Evolutionary conservation across 768 basidiomycete genomes (phyloP).

Genomic region (Saitozyma sp.): DNA sequence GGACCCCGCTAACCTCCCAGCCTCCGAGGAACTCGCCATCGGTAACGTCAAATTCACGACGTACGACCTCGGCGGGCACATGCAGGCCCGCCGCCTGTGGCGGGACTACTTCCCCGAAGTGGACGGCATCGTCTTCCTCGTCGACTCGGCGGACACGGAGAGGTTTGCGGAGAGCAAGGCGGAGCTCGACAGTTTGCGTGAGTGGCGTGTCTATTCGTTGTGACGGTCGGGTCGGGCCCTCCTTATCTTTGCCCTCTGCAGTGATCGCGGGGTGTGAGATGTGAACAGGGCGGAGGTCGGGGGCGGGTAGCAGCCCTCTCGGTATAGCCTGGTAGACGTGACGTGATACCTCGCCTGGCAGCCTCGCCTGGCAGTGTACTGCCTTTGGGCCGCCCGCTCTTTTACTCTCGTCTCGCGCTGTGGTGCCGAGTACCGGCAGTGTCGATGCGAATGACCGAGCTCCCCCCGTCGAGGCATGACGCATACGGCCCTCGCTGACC

Average conservation of each 20-base stretch:
- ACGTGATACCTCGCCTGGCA: too few relatives aligned
- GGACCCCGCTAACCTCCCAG: conserved; percentile 55
- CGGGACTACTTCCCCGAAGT: conserved; percentile 99
- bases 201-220: conserved; percentile 13
- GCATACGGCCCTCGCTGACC: neutral
- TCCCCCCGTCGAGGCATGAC: neutral
- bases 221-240: neutral
- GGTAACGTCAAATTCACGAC: conserved; percentile 99
- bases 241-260: too few relatives aligned
- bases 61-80: conserved; percentile 96
- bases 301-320: too few relatives aligned
- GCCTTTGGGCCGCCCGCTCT: too few relatives aligned
- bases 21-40: conserved; percentile 97
- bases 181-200: conserved; percentile 84
- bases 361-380: too few relatives aligned
- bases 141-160: conserved; percentile 95
- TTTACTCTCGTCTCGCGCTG: too few relatives aligned
- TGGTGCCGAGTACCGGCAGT: too few relatives aligned
- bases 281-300: too few relatives aligned
- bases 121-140: conserved; percentile 96
- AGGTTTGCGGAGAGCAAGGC: conserved; percentile 95
- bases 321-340: too few relatives aligned
- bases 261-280: too few relatives aligned
- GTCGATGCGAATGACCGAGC: too few relatives aligned
- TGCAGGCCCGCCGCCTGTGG: conserved; percentile 98